Conservation (phyloP, 805 yeast genomes). For the Spathaspora girioi region DNA sequence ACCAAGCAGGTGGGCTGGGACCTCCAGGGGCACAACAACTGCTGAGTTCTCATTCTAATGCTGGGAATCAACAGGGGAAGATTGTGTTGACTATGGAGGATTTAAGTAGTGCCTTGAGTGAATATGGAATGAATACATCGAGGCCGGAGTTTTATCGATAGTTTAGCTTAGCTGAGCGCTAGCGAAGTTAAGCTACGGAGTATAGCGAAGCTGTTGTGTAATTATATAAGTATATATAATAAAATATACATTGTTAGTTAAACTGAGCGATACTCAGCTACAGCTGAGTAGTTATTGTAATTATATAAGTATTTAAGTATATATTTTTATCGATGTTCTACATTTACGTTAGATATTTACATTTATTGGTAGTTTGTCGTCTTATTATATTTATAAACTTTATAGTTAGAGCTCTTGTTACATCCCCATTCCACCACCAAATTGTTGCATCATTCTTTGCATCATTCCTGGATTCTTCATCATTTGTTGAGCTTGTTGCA, state of each 20-base stretch:
- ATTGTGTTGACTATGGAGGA: conserved; percentile 91
- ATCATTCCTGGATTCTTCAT: conserved; percentile 43
- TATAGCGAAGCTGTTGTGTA: too few species aligned
- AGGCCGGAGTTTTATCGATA: conserved; percentile 93
- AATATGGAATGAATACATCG: conserved; percentile 84
- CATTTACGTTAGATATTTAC: too few species aligned
- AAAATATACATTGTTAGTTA: too few species aligned
- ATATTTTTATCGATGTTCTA: too few species aligned
- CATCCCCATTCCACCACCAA: conserved; percentile 55
- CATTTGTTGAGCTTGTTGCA: conserved; percentile 46
- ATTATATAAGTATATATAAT: too few species aligned
- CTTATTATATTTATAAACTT: not conserved
- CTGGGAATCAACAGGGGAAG: conserved; percentile 61
- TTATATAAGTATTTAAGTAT: too few species aligned
- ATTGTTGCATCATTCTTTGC: conserved; percentile 68
- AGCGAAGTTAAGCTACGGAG: too few species aligned
- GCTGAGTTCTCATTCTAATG: conserved; percentile 37
- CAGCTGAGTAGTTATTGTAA: too few species aligned
- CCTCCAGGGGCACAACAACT: conserved; percentile 35
- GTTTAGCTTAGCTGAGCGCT: not conserved
- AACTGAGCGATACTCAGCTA: too few species aligned
- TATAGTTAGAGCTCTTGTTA: too few species aligned
- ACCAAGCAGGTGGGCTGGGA: conserved; percentile 14
- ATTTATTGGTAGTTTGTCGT: not conserved
- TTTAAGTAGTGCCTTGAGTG: conserved; percentile 85